Evolutionary conservation across 2,329 filamentous ascomycete species (phyloP), one percentile per base, ranked within the genome.

Genomic region (Clonostachys byssicola): DNA sequence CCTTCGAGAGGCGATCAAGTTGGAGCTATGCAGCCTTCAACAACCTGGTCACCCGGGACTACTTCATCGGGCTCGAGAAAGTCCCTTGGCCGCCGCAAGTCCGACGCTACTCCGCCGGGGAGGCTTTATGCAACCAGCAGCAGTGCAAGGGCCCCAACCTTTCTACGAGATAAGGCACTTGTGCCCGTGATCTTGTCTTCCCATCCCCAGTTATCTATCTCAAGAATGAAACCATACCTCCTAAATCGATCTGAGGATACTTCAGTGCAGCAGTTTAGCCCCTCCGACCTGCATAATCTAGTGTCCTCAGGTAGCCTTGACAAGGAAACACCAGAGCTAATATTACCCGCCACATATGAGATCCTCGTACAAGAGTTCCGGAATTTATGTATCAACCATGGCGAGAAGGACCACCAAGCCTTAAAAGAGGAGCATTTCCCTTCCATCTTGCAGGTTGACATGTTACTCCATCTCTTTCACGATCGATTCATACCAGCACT

Each of bases 391-490:
- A 10, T 30, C 23, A 30, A 30, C 23, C 23, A 10, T 10, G 3
- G 23, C 9, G 23, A 30, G 8, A 30, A 30, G 23, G 23, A 30
- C 23, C 23, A 30, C 23, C 8, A 30, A 10, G 9, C 23, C 8
- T 45, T 54, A 41, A 45, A 54, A 48, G 36, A 54, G 42, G 47
- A 53, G 42, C 48, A 54, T 12, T 65, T 65, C 40, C 63, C 60
- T 5, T 47, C 52, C 13, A 44, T 54, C 4, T 46, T 48, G 6
- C 51, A 62, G 2, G 44, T 66, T 34, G 56, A 64, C 39, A 52
- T 59, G n/a, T 65, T 64, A 36, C 50, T 60, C 20, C 54, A 49
- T 6, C 54, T 67, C 1, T 67, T 59, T 42, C 64, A 65, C 45
- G 52, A 59, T 14, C 51, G 64, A 34, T 65, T 67, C 39, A 54